Conservation (phyloP, 768 basidiomycete genomes). For the Ramaria rubella region DNA sequence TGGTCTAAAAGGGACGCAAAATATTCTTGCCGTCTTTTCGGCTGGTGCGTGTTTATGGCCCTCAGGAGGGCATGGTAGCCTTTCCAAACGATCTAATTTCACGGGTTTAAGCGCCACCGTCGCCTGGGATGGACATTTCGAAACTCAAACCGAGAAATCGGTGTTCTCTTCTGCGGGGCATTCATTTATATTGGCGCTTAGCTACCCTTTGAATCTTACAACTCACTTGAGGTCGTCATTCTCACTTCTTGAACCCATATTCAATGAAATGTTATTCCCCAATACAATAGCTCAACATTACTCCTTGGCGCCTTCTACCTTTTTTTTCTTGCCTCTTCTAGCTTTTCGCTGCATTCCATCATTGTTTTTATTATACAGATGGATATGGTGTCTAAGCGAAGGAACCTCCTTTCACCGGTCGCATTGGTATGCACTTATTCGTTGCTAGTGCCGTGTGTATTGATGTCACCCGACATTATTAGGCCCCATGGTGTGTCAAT, state of each 20-base stretch:
- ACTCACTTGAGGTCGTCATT: slow-evolving; percentile 37
- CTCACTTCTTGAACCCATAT: not conserved
- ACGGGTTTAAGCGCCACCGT: slow-evolving; percentile 65
- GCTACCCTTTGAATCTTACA: slow-evolving; percentile 60
- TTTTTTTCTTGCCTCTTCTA: slow-evolving; percentile 63
- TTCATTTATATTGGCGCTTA: slow-evolving; percentile 90
- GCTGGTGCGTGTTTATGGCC: slow-evolving; percentile 51
- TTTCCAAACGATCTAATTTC: slow-evolving; percentile 4
- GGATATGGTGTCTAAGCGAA: slow-evolving; percentile 80
- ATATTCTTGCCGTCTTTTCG: slow-evolving; percentile 83
- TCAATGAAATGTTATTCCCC: not conserved
- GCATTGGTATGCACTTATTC: slow-evolving; percentile 56
- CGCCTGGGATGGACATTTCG: slow-evolving; percentile 86
- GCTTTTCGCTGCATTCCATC: slow-evolving; percentile 74
- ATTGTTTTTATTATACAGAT: slow-evolving; percentile 68
- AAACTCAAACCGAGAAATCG: slow-evolving; percentile 73
- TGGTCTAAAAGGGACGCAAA: slow-evolving; percentile 75
- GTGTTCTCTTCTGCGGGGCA: slow-evolving; percentile 78
- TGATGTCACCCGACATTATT: not conserved
- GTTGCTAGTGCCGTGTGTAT: not conserved
- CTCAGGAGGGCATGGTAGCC: not conserved
- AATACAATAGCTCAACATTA: slow-evolving; percentile 47
- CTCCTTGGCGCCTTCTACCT: slow-evolving; percentile 66
- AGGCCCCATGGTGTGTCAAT: slow-evolving; percentile 75
- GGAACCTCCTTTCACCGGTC: slow-evolving; percentile 86